Evolutionary conservation across 2,329 filamentous ascomycete genomes (phyloP).

Genomic region (Elsinoe batatas): DNA sequence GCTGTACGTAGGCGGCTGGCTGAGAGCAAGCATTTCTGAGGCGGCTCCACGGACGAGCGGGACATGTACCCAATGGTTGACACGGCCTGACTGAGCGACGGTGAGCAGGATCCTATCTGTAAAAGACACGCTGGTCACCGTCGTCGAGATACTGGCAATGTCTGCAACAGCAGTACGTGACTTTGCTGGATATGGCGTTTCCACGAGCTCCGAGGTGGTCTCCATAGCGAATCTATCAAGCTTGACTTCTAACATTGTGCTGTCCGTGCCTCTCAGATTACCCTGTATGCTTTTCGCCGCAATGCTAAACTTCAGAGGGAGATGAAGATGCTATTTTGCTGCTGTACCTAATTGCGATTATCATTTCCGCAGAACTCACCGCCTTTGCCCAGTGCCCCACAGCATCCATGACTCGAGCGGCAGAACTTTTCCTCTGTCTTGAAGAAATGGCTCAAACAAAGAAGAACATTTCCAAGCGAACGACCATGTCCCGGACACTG

Average conservation of each 20-base stretch:
- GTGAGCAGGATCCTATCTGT: slow-evolving; percentile 86
- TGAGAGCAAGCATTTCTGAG: slow-evolving; percentile 49
- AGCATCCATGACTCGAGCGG: not conserved
- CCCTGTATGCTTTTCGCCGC: not conserved
- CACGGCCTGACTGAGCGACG: slow-evolving; percentile 70
- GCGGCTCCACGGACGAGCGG: slow-evolving; percentile 57
- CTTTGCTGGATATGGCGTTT: slow-evolving; percentile 45
- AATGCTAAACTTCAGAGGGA: not conserved
- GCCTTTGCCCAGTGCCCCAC: not conserved
- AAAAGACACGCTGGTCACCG: slow-evolving; percentile 64
- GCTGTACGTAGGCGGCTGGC: slow-evolving; percentile 44
- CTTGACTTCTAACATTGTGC: not conserved
- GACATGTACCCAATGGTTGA: slow-evolving; percentile 93
- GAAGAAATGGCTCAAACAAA: slow-evolving; percentile 1
- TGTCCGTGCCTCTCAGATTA: not conserved
- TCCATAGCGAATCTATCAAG: slow-evolving; percentile 28
- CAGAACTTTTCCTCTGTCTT: not conserved
- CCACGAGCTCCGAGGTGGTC: slow-evolving; percentile 31
- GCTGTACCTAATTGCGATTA: too few relatives aligned
- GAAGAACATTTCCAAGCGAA: not conserved
- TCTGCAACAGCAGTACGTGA: slow-evolving; percentile 40
- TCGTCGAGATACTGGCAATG: slow-evolving; percentile 60
- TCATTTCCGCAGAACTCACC: not conserved
- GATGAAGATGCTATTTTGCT: not conserved
- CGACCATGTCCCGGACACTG: too few relatives aligned